Percentiles rank a stretch among this genome's conserved stretches.
These are phyloP conservation scores for Coccinonectria pachysandricola DNA, from an alignment of 2,329 filamentous ascomycete genomes.

Conservation along the genomic window DNA sequence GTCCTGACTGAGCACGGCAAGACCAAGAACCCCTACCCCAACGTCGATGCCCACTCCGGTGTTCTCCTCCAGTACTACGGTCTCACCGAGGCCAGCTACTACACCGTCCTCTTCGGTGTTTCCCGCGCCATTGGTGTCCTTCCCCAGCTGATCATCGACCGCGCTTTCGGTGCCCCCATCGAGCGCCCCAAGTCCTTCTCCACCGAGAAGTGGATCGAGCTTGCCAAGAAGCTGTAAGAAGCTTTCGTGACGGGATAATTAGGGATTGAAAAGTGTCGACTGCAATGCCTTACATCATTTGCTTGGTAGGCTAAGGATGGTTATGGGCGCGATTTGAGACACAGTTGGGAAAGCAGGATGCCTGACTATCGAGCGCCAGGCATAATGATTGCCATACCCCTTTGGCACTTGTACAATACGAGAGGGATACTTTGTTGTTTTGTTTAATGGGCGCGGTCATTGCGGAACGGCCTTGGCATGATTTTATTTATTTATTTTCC, in stretches of 20 bases:
- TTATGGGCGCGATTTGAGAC: neutral
- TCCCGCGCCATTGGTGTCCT: conserved; percentile 96
- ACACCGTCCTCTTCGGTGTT: conserved; percentile 99
- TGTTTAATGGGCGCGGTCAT: conserved; percentile 18
- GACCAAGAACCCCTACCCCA: conserved; percentile 99
- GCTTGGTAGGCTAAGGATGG: neutral
- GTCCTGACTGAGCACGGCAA: conserved; percentile 99
- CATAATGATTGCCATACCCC: conserved; percentile 10
- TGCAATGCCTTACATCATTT: neutral
- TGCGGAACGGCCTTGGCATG: conserved; percentile 14
- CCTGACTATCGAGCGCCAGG: too few relatives aligned
- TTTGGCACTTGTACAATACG: conserved; percentile 19
- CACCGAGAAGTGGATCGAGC: conserved; percentile 92
- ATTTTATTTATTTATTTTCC: conserved; percentile 5
- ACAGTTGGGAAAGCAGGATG: too few relatives aligned
- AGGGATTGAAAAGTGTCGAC: conserved; percentile 5
- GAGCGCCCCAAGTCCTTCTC: conserved; percentile 99
- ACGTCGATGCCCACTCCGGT: conserved; percentile 97
- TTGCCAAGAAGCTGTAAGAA: conserved; percentile 75
- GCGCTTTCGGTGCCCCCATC: conserved; percentile 90
- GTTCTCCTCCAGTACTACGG: conserved; percentile 99
- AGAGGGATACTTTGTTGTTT: conserved; percentile 16
- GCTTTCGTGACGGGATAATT: neutral
- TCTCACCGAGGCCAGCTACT: conserved; percentile 97
- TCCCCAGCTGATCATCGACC: conserved; percentile 99